These are phyloP conservation scores for Colletotrichum tamarilloi DNA, from an alignment of 2,329 filamentous ascomycete species.

Conservation along the genomic window DNA sequence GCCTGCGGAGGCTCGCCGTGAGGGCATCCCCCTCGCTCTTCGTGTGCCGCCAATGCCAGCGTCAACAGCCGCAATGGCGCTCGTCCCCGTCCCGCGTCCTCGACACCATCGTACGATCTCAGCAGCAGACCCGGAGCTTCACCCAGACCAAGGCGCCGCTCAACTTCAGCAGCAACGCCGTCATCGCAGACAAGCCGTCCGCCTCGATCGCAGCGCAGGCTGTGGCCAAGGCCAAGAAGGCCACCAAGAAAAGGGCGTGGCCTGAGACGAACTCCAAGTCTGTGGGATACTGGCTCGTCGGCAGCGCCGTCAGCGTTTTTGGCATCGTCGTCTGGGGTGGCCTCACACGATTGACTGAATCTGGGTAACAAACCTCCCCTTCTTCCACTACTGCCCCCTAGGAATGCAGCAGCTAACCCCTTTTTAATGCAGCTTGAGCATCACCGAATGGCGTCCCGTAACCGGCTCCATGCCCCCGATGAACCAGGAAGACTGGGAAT, in stretches of 20 bases:
- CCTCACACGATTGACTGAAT: slow-evolving; percentile 93
- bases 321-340: slow-evolving; percentile 97
- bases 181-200: slow-evolving; percentile 13
- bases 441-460: slow-evolving; percentile 98
- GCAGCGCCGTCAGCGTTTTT: slow-evolving; percentile 92
- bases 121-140: slow-evolving; percentile 43
- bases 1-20: slow-evolving; percentile 53
- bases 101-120: slow-evolving; percentile 50
- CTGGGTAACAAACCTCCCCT: too few species aligned
- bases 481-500: slow-evolving; percentile 84
- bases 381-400: too few species aligned
- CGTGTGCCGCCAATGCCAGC: slow-evolving; percentile 61
- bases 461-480: slow-evolving; percentile 90
- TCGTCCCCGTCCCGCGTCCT: slow-evolving; percentile 51
- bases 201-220: slow-evolving; percentile 19
- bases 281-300: slow-evolving; percentile 93
- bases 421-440: slow-evolving; percentile 76
- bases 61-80: slow-evolving; percentile 41
- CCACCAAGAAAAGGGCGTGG: slow-evolving; percentile 52
- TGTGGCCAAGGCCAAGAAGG: slow-evolving; percentile 26
- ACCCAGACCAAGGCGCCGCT: slow-evolving; percentile 46
- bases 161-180: slow-evolving; percentile 39
- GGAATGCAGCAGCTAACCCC: slow-evolving; percentile 29
- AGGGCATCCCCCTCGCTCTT: slow-evolving; percentile 53
- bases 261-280: slow-evolving; percentile 75